A percentile compares a stretch with the other conserved stretches of the same genome.
Evolutionary conservation across 176 grass and related monocot species (phyloP).

Genomic region (Thalia dealbata): DNA sequence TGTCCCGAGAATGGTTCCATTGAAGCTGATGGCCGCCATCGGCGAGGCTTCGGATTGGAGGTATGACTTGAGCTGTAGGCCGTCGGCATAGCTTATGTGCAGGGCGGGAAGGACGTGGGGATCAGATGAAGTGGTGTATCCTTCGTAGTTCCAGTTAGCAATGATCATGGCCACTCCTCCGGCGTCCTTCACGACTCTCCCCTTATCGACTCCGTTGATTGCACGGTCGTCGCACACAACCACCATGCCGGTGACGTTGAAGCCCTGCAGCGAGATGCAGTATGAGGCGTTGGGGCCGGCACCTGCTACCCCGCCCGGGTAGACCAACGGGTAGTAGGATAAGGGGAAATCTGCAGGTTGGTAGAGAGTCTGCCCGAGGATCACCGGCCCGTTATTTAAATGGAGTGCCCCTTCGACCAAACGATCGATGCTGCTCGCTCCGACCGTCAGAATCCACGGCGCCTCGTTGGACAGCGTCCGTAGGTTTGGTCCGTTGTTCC

Average conservation of each 20-base stretch:
- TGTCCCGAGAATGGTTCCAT: slow-evolving; percentile 37
- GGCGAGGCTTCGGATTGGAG: slow-evolving; percentile 9
- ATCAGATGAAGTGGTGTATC: neutral
- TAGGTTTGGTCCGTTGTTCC: slow-evolving; percentile 18
- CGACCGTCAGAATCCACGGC: slow-evolving; percentile 18
- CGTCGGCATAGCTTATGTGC: neutral
- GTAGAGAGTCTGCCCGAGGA: slow-evolving; percentile 5
- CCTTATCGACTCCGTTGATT: neutral
- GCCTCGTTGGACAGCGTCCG: neutral
- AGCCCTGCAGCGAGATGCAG: neutral
- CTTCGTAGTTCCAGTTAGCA: neutral
- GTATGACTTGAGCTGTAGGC: neutral
- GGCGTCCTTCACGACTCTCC: neutral
- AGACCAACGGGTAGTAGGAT: neutral
- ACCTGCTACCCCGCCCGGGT: neutral
- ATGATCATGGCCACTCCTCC: slow-evolving; percentile 12
- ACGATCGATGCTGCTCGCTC: slow-evolving; percentile 11
- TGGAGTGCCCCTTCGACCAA: neutral
- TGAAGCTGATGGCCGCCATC: slow-evolving; percentile 40
- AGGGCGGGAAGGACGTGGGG: slow-evolving; percentile 4
- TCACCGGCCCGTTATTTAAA: neutral
- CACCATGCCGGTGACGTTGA: slow-evolving; percentile 11
- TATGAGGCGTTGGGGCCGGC: neutral
- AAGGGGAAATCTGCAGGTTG: neutral
- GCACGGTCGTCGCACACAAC: slow-evolving; percentile 3